Evolutionary conservation across 2,329 filamentous ascomycete species (phyloP), one percentile per base, ranked within the genome.

Genomic region (Fusarium sp.): DNA sequence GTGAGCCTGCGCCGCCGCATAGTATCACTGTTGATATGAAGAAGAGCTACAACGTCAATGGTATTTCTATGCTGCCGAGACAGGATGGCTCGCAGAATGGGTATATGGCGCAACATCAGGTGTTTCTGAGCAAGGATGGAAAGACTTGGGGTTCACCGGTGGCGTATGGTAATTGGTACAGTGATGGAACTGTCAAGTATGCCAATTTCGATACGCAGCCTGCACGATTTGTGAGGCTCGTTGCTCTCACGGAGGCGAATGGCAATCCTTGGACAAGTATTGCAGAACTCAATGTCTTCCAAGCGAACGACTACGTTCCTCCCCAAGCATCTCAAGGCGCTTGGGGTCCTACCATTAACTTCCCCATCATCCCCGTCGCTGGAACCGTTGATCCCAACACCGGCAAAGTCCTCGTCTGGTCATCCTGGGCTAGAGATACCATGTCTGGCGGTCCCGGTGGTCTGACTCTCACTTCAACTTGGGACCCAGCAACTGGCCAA

Each of bases 141-240:
- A 60, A 59, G 23, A 63, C 15, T 9, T 73, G 69, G 69, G 69
- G 60, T 3, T 43, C 38, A 5, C 50, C 69, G n/a, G 64, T 72
- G 23, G 71, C 67, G 4, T 71, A 57, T 23, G 71, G 71, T 9
- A 74, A 57, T 4, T 74, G 71, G 71, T 74, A 67, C 21, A 42
- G 10, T 9, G 71, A 74, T 9, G 32, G 18, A 10, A 68, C 62
- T 12, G 52, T 54, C 9, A 73, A 73, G 30, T 68, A 67, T 60
- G 54, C 71, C 70, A 71, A 67, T 21, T 73, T 73, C 54, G 70
- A 73, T 8, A 71, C 67, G 2, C 60, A 67, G 28, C 66, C 61
- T 18, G 67, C 70, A 0, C 47, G 71, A 0, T 73, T 62, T 33
- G 13, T 73, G 4, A 49, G 42, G 3, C 25, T 73, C 1, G 47